These are phyloP conservation scores for Rubia yunnanensis DNA, from an alignment of 257 asterid species.

Conservation along the genomic window DNA sequence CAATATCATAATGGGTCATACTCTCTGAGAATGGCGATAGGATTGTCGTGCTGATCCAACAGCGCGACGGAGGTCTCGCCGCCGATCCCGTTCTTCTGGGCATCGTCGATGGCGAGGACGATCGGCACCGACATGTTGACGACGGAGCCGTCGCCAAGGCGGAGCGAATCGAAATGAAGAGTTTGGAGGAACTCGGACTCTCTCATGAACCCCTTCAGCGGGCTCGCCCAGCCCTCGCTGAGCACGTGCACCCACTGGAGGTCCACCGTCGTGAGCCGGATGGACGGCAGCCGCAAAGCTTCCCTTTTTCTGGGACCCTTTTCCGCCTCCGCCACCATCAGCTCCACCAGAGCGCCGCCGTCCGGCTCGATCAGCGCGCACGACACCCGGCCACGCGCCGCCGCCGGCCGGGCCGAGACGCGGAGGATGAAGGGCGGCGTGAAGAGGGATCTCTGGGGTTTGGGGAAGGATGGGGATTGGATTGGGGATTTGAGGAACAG, in stretches of 20 bases:
- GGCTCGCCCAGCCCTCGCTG: slow-evolving; percentile 99
- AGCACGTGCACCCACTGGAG: slow-evolving; percentile 96
- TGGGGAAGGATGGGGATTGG: slow-evolving; percentile 16
- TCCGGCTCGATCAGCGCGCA: slow-evolving; percentile 67
- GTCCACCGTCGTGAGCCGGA: slow-evolving; percentile 59
- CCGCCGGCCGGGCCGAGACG: slow-evolving; percentile 17
- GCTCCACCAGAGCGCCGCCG: slow-evolving; percentile 75
- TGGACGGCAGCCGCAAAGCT: slow-evolving; percentile 48
- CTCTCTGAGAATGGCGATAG: slow-evolving; percentile 66
- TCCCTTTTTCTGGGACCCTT: slow-evolving; percentile 32
- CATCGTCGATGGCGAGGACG: slow-evolving; percentile 80
- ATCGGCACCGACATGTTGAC: slow-evolving; percentile 97
- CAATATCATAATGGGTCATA: slow-evolving; percentile 31
- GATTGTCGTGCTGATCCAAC: slow-evolving; percentile 34
- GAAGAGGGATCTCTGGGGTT: slow-evolving; percentile 36
- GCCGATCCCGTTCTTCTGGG: slow-evolving; percentile 51
- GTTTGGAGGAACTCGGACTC: slow-evolving; percentile 98
- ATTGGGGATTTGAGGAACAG: slow-evolving; percentile 41
- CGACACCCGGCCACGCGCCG: slow-evolving; percentile 31
- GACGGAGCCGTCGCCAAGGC: slow-evolving; percentile 53
- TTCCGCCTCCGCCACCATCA: slow-evolving; percentile 44
- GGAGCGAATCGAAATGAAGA: slow-evolving; percentile 87
- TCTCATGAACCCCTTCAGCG: slow-evolving; percentile 87
- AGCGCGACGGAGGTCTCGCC: slow-evolving; percentile 58
- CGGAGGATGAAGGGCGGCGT: slow-evolving; percentile 18